Conservation (phyloP, 805 yeast genomes). For the Wickerhamomyces silvicola region DNA sequence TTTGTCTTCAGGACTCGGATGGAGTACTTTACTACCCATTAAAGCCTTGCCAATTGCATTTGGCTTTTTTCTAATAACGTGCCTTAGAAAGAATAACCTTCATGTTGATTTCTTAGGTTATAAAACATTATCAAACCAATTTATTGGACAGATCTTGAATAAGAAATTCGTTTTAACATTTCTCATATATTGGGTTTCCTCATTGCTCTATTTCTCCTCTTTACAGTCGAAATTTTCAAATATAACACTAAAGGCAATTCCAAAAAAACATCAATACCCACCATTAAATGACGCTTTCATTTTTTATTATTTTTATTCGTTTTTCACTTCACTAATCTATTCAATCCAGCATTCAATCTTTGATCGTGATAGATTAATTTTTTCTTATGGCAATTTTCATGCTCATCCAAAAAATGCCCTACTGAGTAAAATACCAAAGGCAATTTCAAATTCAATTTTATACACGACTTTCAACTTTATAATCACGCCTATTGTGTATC, state of each 20-base stretch:
- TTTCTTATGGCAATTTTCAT: conserved; percentile 33
- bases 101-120: conserved; percentile 32
- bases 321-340: conserved; percentile 38
- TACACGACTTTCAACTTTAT: conserved; percentile 21
- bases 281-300: conserved; percentile 38
- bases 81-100: conserved; percentile 33
- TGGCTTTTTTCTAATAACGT: conserved; percentile 27
- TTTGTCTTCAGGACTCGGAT: conserved; percentile 16
- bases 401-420: conserved; percentile 32
- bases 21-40: conserved; percentile 23
- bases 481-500: conserved; percentile 34
- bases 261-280: conserved; percentile 35
- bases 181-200: conserved; percentile 18
- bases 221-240: conserved; percentile 17
- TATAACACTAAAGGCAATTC: conserved; percentile 22
- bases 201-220: conserved; percentile 18
- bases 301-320: conserved; percentile 42
- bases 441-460: conserved; percentile 33
- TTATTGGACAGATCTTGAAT: conserved; percentile 19
- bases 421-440: conserved; percentile 18
- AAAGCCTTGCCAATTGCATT: conserved; percentile 23
- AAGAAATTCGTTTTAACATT: conserved; percentile 19
- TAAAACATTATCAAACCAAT: conserved; percentile 22
- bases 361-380: conserved; percentile 48
- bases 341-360: conserved; percentile 43